Percentiles rank a stretch among this genome's conserved stretches.
phyloP scores from a whole-genome alignment of 1,139 yeast species.

The Magnusiomyces paraingens region DNA sequence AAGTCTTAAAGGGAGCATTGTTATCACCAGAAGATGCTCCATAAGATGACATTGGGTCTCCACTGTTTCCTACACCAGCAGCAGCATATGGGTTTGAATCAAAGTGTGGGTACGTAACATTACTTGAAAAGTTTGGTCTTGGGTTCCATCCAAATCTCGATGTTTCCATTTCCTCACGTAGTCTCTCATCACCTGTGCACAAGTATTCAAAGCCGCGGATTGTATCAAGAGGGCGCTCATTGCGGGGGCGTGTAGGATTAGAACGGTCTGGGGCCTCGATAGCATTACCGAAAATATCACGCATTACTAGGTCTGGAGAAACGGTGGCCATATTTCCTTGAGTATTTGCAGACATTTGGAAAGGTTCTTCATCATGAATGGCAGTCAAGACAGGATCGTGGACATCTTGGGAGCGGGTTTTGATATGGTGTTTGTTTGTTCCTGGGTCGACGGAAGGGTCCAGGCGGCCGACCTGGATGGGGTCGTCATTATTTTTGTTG shows the following conservation, averaged over 20 bases:
- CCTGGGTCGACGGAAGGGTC: conserved; percentile 14
- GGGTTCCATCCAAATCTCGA: conserved; percentile 72
- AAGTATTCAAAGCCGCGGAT: conserved; percentile 88
- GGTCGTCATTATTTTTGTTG: conserved; percentile 17
- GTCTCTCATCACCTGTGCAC: conserved; percentile 75
- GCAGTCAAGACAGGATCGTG: conserved; percentile 90
- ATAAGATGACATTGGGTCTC: conserved; percentile 25
- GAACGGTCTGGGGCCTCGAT: conserved; percentile 75
- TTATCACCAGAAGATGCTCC: conserved; percentile 36
- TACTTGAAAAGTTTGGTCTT: conserved; percentile 43
- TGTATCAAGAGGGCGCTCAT: conserved; percentile 94
- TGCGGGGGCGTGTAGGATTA: conserved; percentile 85
- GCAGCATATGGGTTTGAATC: conserved; percentile 35
- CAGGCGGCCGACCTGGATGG: conserved; percentile 17
- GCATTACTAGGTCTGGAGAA: conserved; percentile 41
- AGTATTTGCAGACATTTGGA: conserved; percentile 45
- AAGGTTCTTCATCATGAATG: conserved; percentile 92
- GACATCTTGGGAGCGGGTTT: conserved; percentile 36
- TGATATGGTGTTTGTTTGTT: conserved; percentile 11
- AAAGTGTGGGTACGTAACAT: conserved; percentile 30
- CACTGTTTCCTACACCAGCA: conserved; percentile 17
- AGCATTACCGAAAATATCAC: conserved; percentile 78
- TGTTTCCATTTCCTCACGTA: conserved; percentile 76
- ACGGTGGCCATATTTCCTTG: conserved; percentile 38
- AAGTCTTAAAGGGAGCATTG: conserved; percentile 60